phyloP scores from a whole-genome alignment of 1,284 basidiomycete species.

The Athelia sp. region DNA sequence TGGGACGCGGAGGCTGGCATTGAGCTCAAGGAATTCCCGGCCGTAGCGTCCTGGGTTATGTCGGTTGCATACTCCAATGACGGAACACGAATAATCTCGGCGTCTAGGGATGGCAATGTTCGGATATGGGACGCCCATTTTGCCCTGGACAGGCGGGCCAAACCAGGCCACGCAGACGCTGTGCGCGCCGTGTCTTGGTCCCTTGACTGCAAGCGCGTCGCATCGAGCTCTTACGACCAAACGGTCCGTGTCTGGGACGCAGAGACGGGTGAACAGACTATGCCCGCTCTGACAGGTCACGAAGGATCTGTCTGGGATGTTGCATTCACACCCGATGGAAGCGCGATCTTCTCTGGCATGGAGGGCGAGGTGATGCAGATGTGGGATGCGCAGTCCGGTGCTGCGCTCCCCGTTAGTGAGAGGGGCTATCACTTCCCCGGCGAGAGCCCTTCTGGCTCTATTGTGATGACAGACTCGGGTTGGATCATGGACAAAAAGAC shows the following conservation, averaged over 20 bases:
- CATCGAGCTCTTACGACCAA: background rate
- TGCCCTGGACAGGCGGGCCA: background rate
- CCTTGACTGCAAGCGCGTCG: background rate
- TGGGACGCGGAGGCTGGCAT: slow-evolving; percentile 18
- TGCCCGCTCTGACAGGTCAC: background rate
- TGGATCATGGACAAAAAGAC: background rate
- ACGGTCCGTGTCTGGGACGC: background rate
- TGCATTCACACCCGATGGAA: background rate
- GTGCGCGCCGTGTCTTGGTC: background rate
- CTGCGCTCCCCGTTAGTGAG: no score
- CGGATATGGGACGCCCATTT: slow-evolving; percentile 10
- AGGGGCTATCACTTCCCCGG: background rate
- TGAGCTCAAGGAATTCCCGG: slow-evolving; percentile 8
- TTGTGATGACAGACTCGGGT: background rate
- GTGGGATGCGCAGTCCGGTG: background rate
- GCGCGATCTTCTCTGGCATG: background rate
- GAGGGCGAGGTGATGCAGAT: background rate
- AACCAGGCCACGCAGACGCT: background rate
- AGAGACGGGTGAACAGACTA: background rate
- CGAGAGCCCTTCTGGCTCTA: background rate
- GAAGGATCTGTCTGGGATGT: background rate
- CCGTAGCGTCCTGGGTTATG: slow-evolving; percentile 8
- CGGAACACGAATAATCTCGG: slow-evolving; percentile 10
- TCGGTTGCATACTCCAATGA: slow-evolving; percentile 9
- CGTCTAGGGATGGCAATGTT: slow-evolving; percentile 9